Conservation (phyloP, 208 protist genomes). For the Phytomonas sp. region DNA sequence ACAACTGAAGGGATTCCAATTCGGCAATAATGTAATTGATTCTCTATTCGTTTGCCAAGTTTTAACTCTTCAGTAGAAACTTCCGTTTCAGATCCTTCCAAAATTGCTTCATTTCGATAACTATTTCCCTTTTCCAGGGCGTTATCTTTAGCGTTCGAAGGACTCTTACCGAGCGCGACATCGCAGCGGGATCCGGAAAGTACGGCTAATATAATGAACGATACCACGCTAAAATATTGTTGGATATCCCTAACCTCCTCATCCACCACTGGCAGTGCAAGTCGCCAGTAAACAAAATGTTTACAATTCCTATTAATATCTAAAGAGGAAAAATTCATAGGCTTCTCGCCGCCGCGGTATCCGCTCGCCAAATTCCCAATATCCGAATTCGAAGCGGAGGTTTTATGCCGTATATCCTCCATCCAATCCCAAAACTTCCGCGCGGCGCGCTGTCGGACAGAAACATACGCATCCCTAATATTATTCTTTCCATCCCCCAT, state of each 20-base stretch:
- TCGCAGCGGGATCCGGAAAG: slow-evolving; percentile 4
- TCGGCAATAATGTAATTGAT: not conserved
- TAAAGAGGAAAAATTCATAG: not conserved
- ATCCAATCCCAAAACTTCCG: not conserved
- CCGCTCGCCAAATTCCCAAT: not conserved
- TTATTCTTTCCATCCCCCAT: not conserved
- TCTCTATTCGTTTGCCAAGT: not conserved
- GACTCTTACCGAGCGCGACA: not conserved
- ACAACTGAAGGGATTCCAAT: slow-evolving; percentile 15
- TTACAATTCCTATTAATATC: too few species aligned
- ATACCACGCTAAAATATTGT: slow-evolving; percentile 18
- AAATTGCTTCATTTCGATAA: not conserved
- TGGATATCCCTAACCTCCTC: slow-evolving; percentile 9
- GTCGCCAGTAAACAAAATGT: slow-evolving; percentile 20
- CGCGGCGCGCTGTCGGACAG: not conserved
- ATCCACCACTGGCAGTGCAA: slow-evolving; percentile 25
- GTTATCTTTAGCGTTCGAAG: not conserved
- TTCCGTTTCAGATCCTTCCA: not conserved
- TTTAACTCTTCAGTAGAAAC: not conserved
- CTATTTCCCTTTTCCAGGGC: not conserved
- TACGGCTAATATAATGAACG: slow-evolving; percentile 18
- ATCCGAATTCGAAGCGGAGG: not conserved
- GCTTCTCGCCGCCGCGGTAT: not conserved
- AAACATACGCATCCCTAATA: not conserved
- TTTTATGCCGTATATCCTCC: not conserved